A percentile compares a stretch with the other conserved stretches of the same genome.
These are phyloP conservation scores for Artemisia annua DNA, from an alignment of 129 eudicot genomes.

Conservation along the genomic window DNA sequence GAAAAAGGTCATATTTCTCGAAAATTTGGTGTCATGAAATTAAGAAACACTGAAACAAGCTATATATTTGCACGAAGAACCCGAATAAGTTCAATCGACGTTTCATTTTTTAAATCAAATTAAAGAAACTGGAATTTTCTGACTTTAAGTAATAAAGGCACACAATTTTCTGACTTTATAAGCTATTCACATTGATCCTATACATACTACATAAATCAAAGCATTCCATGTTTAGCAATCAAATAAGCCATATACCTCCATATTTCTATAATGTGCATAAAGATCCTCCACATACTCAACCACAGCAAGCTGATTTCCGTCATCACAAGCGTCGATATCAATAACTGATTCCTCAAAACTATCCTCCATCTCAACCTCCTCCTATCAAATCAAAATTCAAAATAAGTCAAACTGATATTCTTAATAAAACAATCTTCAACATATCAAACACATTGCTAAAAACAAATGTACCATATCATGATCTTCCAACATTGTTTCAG, in stretches of 20 bases:
- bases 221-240: background rate
- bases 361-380: constrained; percentile 89
- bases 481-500: constrained; percentile 34
- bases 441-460: background rate
- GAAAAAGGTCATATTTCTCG: background rate
- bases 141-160: background rate
- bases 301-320: constrained; percentile 61
- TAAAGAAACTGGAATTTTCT: background rate
- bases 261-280: constrained; percentile 68
- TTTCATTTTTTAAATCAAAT: background rate
- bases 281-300: constrained; percentile 78
- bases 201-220: background rate
- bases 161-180: background rate
- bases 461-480: constrained; percentile 51
- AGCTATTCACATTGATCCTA: background rate
- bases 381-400: constrained; percentile 12
- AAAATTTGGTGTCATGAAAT: background rate
- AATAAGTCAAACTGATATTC: constrained; percentile 14
- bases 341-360: constrained; percentile 57
- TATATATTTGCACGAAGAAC: background rate
- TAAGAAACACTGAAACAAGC: background rate
- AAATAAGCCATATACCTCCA: constrained; percentile 2
- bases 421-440: background rate
- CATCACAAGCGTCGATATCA: constrained; percentile 66
- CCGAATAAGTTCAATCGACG: background rate